A percentile compares a stretch with the other conserved stretches of the same genome.
phyloP scores from a whole-genome alignment of 2,329 filamentous ascomycete species.

The Penicillium psychrosexuale region DNA sequence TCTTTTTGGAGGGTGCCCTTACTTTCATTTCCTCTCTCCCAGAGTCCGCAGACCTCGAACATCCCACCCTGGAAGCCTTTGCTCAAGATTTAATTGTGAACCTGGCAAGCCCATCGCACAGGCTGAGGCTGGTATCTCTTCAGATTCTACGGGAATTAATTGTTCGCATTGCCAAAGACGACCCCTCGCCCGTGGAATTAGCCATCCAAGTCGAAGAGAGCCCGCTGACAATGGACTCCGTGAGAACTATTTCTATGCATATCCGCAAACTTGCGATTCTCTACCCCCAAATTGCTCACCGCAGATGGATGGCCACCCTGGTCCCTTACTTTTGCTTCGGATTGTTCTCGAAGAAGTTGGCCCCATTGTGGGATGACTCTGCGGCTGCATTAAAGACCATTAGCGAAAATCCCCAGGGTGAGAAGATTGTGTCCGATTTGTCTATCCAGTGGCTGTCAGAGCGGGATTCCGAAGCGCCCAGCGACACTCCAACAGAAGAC shows the following conservation, averaged over 20 bases:
- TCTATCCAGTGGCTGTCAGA: constrained; percentile 72
- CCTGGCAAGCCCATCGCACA: constrained; percentile 70
- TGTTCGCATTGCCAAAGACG: constrained; percentile 46
- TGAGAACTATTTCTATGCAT: constrained; percentile 76
- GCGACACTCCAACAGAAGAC: constrained; percentile 25
- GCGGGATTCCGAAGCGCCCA: constrained; percentile 22
- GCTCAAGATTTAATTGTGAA: constrained; percentile 67
- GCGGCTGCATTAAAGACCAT: constrained; percentile 73
- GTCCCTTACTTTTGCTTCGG: constrained; percentile 85
- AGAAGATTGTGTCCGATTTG: constrained; percentile 67
- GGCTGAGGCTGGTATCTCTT: constrained; percentile 69
- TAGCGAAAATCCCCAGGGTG: constrained; percentile 65
- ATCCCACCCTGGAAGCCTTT: constrained; percentile 59
- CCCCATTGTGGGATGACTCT: constrained; percentile 84
- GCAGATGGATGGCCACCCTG: constrained; percentile 66
- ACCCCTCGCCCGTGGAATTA: constrained; percentile 46
- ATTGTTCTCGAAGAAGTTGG: constrained; percentile 77
- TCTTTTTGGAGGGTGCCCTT: constrained; percentile 64
- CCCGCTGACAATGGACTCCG: constrained; percentile 71
- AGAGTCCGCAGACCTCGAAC: constrained; percentile 39
- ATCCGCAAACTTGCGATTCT: constrained; percentile 69
- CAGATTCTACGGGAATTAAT: constrained; percentile 66
- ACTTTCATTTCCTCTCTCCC: constrained; percentile 44
- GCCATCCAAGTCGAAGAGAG: constrained; percentile 80
- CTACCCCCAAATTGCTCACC: constrained; percentile 59